Evolutionary conservation across 2,329 filamentous ascomycete species (phyloP).

Genomic region (Didymella exigua): DNA sequence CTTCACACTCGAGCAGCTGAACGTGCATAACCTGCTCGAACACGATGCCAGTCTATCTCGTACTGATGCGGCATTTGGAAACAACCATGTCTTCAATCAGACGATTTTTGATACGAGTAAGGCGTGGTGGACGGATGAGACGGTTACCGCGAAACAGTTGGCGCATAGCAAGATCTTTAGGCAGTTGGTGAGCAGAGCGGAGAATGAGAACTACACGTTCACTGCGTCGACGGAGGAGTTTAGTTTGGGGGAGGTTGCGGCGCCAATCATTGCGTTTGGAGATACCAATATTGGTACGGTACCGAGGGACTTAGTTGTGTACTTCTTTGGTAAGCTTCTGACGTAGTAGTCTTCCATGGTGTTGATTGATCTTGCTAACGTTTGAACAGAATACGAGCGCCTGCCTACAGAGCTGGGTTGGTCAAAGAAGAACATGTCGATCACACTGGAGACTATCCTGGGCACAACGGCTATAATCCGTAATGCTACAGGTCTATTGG

Average conservation of each 20-base stretch:
- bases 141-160: slow-evolving; percentile 38
- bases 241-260: slow-evolving; percentile 58
- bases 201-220: slow-evolving; percentile 58
- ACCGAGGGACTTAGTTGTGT: slow-evolving; percentile 50
- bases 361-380: not conserved
- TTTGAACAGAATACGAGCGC: slow-evolving; percentile 49
- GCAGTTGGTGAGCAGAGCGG: slow-evolving; percentile 52
- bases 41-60: slow-evolving; percentile 59
- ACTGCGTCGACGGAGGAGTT: slow-evolving; percentile 51
- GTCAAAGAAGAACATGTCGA: slow-evolving; percentile 28
- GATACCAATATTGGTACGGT: slow-evolving; percentile 51
- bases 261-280: slow-evolving; percentile 59
- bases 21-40: slow-evolving; percentile 56
- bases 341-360: not conserved
- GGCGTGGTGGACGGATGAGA: slow-evolving; percentile 54
- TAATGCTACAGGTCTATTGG: slow-evolving; percentile 19
- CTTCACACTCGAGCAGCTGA: slow-evolving; percentile 50
- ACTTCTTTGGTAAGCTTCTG: slow-evolving; percentile 57
- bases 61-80: slow-evolving; percentile 57
- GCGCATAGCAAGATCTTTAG: slow-evolving; percentile 56
- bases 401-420: slow-evolving; percentile 52
- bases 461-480: slow-evolving; percentile 11
- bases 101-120: slow-evolving; percentile 56
- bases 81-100: slow-evolving; percentile 60
- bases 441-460: slow-evolving; percentile 21